Percentiles rank a stretch among this genome's conserved stretches.
These are phyloP conservation scores for Aphanoascus verrucosus DNA, from an alignment of 2,329 filamentous ascomycete species.

Conservation along the genomic window DNA sequence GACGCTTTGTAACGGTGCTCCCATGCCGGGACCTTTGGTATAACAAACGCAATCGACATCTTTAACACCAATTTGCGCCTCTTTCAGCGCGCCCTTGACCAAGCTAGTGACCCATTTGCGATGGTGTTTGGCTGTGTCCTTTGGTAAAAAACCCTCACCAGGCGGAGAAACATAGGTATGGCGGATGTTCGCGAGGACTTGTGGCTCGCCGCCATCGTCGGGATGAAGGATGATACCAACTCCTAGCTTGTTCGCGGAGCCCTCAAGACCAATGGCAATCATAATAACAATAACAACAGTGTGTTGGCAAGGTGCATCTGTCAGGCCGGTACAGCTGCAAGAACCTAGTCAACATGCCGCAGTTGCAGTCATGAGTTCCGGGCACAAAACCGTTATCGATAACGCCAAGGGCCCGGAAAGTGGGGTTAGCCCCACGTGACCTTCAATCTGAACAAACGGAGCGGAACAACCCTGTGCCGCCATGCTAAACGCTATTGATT, in stretches of 20 bases:
- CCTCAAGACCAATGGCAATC: slow-evolving; percentile 69
- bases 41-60: slow-evolving; percentile 91
- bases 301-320: background rate
- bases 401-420: background rate
- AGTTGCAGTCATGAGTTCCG: background rate
- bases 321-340: background rate
- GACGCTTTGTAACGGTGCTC: slow-evolving; percentile 76
- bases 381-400: background rate
- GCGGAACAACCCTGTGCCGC: background rate
- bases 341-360: background rate
- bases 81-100: slow-evolving; percentile 65
- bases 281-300: slow-evolving; percentile 26
- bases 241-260: slow-evolving; percentile 95
- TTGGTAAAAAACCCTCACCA: slow-evolving; percentile 87
- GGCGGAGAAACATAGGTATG: slow-evolving; percentile 89
- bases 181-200: slow-evolving; percentile 82
- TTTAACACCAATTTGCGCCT: slow-evolving; percentile 49
- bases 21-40: slow-evolving; percentile 93
- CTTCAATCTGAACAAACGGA: slow-evolving; percentile 13
- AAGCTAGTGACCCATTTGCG: slow-evolving; percentile 70
- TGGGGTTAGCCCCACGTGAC: slow-evolving; percentile 5
- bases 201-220: slow-evolving; percentile 44
- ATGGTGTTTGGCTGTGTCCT: slow-evolving; percentile 91
- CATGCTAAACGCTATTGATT: background rate
- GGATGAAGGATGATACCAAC: slow-evolving; percentile 79